A percentile compares a stretch with the other conserved stretches of the same genome.
phyloP scores from a whole-genome alignment of 495 filamentous ascomycete species.

The Apiosordaria backusii region DNA sequence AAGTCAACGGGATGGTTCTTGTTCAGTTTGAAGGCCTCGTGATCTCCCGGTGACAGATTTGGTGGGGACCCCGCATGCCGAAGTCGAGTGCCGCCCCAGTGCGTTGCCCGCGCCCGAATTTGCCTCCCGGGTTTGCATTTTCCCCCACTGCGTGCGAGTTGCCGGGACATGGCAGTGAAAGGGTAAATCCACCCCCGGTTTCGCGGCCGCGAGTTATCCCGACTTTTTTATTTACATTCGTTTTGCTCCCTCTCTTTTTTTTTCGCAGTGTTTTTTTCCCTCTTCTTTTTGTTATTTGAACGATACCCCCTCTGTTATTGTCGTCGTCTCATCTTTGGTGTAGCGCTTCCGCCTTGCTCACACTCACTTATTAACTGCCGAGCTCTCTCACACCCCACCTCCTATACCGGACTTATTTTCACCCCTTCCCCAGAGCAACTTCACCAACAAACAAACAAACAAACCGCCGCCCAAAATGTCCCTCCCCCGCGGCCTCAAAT shows the following conservation, averaged over 20 bases:
- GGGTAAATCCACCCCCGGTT: slow-evolving; percentile 16
- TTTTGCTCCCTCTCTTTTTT: slow-evolving; percentile 11
- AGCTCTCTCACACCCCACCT: neutral
- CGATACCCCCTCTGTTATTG: slow-evolving; percentile 1
- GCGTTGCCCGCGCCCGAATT: slow-evolving; percentile 18
- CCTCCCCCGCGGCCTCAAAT: slow-evolving; percentile 57
- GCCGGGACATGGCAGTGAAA: neutral
- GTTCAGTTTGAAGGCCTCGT: neutral
- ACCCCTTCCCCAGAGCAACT: neutral
- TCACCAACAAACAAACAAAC: neutral
- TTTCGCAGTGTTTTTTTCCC: neutral
- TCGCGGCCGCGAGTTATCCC: slow-evolving; percentile 22
- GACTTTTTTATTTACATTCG: slow-evolving; percentile 12
- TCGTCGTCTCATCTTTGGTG: slow-evolving; percentile 2
- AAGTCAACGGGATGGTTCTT: neutral
- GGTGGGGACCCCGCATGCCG: slow-evolving; percentile 25
- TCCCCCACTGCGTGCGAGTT: neutral
- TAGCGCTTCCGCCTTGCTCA: neutral
- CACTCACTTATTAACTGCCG: neutral
- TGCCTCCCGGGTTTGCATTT: neutral
- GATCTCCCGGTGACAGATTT: neutral
- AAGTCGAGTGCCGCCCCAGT: slow-evolving; percentile 26
- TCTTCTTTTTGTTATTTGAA: neutral
- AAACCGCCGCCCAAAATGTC: slow-evolving; percentile 22
- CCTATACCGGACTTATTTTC: neutral